Base-by-base conservation (phyloP, 257 asterid genomes). In the Orobanche coerulescens region DNA sequence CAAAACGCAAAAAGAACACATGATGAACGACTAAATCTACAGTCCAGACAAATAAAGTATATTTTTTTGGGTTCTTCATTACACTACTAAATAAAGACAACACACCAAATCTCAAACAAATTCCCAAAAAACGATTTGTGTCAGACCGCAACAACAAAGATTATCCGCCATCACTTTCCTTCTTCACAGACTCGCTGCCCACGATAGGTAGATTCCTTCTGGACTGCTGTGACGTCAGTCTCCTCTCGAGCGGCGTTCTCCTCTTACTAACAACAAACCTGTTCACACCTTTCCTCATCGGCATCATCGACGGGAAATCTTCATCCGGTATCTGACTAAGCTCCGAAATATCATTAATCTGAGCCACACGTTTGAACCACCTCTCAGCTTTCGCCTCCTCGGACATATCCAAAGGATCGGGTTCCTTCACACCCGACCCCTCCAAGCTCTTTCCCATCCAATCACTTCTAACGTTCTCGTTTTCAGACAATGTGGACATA, bases 371-470 rank as follows among this genome's bases (percentile, higher is more conserved):
- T 52, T 72, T 78, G 81, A 92, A 92, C 98, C 98, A 92, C 65
- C 97, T 78, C 65, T 92, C 95, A 6, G 96, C 84, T 77, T 88
- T 92, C 33, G 96, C 98, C 75, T 92, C 98, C 74, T 92, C 96
- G 1, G 98, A 92, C 98, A 88, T 86, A 75, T 92, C 98, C 30
- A 92, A 65, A 13, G 83, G 88, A 72, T 84, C 90, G 0, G 82
- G 9, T 72, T 85, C 95, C 75, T 76, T 88, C 76, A 84, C 87
- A 19, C 81, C 94, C 10, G 96, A 88, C 15, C 90, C 96, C 68
- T 88, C 96, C 76, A 83, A 79, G 78, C 88, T 85, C 67, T 62
- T 77, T 9, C 83, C 86, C 0, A 66, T 56, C 94, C 87, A 77
- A 20, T 84, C 71, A 71, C 72, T 66, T 51, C 43, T 62, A 36